These are phyloP conservation scores for Penicillium aurantiogriseum DNA, from an alignment of 2,329 filamentous ascomycete genomes.

Conservation along the genomic window DNA sequence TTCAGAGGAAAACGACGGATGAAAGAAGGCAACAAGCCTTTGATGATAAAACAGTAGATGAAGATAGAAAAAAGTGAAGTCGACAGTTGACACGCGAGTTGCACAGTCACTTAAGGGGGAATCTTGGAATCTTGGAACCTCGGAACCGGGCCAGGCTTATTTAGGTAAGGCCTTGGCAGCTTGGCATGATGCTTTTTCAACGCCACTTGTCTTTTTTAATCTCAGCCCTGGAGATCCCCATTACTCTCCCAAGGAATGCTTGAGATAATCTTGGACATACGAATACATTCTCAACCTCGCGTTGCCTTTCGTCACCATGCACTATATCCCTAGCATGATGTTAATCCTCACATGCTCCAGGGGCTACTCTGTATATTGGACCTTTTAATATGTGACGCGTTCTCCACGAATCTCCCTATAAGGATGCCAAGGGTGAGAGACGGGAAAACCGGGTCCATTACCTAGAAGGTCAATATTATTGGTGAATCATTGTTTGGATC, in stretches of 20 bases:
- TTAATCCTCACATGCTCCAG: slow-evolving; percentile 1
- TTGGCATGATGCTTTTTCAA: slow-evolving; percentile 8
- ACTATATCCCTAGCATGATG: slow-evolving; percentile 9
- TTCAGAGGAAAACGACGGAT: slow-evolving; percentile 25
- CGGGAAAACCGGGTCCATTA: slow-evolving; percentile 11
- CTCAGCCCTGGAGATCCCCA: neutral
- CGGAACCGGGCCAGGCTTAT: slow-evolving; percentile 7
- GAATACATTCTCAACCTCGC: neutral
- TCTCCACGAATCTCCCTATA: slow-evolving; percentile 10
- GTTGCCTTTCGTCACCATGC: neutral
- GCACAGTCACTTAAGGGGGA: neutral
- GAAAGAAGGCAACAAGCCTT: slow-evolving; percentile 21
- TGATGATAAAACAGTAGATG: neutral
- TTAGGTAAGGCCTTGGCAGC: slow-evolving; percentile 18
- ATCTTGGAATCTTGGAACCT: neutral
- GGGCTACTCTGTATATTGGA: neutral
- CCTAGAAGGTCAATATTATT: neutral
- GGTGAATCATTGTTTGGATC: slow-evolving; percentile 10
- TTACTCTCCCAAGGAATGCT: neutral
- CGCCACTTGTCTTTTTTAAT: neutral
- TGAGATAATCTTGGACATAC: neutral
- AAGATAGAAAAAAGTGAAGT: neutral
- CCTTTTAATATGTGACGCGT: slow-evolving; percentile 16
- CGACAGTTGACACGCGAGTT: neutral
- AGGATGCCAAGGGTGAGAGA: slow-evolving; percentile 10